phyloP scores from a whole-genome alignment of 306 rosid species.

The Oemleria cerasiformis region DNA sequence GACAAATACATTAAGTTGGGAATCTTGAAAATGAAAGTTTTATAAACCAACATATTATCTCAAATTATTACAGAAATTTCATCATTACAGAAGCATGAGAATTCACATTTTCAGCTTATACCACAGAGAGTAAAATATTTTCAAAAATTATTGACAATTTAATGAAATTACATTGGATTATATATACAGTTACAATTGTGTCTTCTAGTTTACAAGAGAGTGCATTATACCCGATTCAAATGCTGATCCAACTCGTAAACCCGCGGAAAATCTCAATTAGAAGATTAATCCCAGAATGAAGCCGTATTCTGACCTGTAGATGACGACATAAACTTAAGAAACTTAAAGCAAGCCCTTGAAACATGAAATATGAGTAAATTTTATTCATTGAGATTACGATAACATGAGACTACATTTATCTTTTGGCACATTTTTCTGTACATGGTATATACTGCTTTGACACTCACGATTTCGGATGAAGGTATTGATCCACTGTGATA shows the following conservation, averaged over 20 bases:
- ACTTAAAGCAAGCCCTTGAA: too few species aligned
- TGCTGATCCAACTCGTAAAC: neutral
- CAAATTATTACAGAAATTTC: too few species aligned
- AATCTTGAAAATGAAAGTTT: too few species aligned
- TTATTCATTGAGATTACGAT: conserved; percentile 6
- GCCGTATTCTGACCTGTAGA: conserved; percentile 36
- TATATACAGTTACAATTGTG: conserved; percentile 17
- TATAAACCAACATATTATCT: too few species aligned
- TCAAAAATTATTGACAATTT: neutral
- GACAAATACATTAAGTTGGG: too few species aligned
- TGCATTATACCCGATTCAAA: conserved; percentile 21
- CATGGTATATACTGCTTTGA: neutral
- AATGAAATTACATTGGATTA: neutral
- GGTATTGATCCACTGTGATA: conserved; percentile 61
- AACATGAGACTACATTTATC: neutral
- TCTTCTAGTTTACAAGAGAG: conserved; percentile 16
- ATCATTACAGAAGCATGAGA: neutral
- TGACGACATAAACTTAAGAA: too few species aligned
- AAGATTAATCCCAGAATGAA: conserved; percentile 31
- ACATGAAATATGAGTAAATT: too few species aligned
- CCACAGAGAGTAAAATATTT: neutral
- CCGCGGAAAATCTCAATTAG: neutral
- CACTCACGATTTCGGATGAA: conserved; percentile 50
- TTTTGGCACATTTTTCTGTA: neutral
- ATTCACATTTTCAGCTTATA: neutral